Evolutionary conservation across 345 rosid species (phyloP).

Genomic region (Heritiera fomes): DNA sequence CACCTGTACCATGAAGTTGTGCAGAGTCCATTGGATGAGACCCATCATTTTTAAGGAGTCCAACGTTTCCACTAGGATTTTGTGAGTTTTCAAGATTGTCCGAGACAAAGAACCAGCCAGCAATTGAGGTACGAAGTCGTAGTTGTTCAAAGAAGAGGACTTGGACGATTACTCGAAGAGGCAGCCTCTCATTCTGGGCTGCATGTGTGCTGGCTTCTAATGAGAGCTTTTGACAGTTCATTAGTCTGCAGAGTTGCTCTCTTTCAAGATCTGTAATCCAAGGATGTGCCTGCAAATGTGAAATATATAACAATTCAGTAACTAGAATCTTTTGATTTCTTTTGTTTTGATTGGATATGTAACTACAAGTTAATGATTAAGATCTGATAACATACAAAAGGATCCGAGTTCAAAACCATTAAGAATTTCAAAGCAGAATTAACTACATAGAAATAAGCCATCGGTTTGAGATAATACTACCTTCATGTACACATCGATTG

Average conservation of each 20-base stretch:
- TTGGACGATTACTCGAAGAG: constrained; percentile 75
- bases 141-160: constrained; percentile 81
- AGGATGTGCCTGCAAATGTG: constrained; percentile 60
- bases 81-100: constrained; percentile 57
- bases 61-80: constrained; percentile 38
- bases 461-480: constrained; percentile 30
- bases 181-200: constrained; percentile 83
- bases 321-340: background rate
- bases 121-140: constrained; percentile 65
- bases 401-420: background rate
- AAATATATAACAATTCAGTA: constrained; percentile 4
- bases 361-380: background rate
- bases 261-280: constrained; percentile 78
- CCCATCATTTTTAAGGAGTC: constrained; percentile 27
- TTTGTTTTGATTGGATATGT: background rate
- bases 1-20: constrained; percentile 26
- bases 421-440: background rate
- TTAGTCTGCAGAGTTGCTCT: constrained; percentile 72
- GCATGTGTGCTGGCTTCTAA: constrained; percentile 83
- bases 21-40: constrained; percentile 23
- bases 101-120: constrained; percentile 73
- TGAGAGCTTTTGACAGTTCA: constrained; percentile 86
- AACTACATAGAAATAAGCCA: background rate
- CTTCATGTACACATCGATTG: constrained; percentile 74
- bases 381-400: background rate